Evolutionary conservation across 2,329 filamentous ascomycete species (phyloP), one percentile per base, ranked within the genome.

Genomic region (Acephala macrosclerotiorum): DNA sequence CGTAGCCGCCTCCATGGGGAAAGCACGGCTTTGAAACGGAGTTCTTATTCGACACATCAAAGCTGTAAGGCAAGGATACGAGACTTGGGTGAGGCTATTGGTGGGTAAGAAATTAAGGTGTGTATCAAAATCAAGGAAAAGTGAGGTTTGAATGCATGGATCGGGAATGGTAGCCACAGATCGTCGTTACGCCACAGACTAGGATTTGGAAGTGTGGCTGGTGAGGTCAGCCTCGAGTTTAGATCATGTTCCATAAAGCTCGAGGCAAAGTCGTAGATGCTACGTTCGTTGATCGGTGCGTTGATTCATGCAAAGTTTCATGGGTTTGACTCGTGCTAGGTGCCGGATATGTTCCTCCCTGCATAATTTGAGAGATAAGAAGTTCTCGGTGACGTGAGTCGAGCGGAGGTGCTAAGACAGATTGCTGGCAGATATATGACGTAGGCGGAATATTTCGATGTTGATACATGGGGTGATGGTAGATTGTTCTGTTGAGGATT

Each of bases 161-260:
- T 56, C 58, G 59, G 53, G 59, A 47, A 14, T 25, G 42, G 36
- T 2, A 60, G 58, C 58, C 45, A 60, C 58, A 60, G 59, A 65
- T 61, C 51, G 38, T 12, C 53, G 55, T 36, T 20, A n/a, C 63
- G 58, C 61, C 61, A 60, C 61, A 60, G 25, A 8, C 49, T 53
- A 53, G 12, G 9, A 18, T 12, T 14, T 14, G 6, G 1, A 53
- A 25, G n/a, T 53, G 63, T 65, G 63, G 63, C 63, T 65, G 59
- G 59, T 65, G 63, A 65, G 55, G 40, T 58, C 63, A 65, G 36
- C 16, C 49, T 33, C 26, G 16, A 33, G n/a, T 29, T 16, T 26
- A 25, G 26, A 25, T 53, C 47, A 20, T 11, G 20, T 2, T 20
- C 20, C 6, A 53, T 26, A 53, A 25, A 9, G 47, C 1, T 26